Base-by-base conservation (phyloP, 2,329 filamentous ascomycete species). In the Mycosphaerella sp. region DNA sequence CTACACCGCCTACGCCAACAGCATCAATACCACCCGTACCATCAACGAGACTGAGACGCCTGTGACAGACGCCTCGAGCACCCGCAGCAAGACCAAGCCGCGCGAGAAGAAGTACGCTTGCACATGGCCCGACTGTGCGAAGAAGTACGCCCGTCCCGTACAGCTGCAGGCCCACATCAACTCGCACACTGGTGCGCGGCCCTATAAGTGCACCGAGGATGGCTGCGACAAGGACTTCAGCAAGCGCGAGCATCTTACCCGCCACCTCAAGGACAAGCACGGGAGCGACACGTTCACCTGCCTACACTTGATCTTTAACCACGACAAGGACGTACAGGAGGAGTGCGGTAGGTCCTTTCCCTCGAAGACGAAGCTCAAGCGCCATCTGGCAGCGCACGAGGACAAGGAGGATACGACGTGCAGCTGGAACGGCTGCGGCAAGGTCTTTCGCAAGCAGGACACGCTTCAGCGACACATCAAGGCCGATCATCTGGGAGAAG, bases 111-210 rank as follows among this genome's bases (percentile, higher is more conserved):
- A 81, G 4, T 84, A 89, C 57, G 73, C 75, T 49, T 96, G 91
- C 70, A 82, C 85, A 0, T 84, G 81, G 66, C 79, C 84, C 9
- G 80, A 77, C 57, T 97, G 91, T 66, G 71, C 74, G 52, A 94
- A 94, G 71, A 82, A 84, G 6, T 97, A 93, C 75, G 95, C 95
- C 68, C 84, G 91, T 2, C 89, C 89, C 0, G 86, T 86, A 30
- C 82, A 88, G 25, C 77, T 96, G 3, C 77, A 85, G 53, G 83
- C 87, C 52, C 91, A 97, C 64, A 71, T 91, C 18, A 80, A 89
- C 57, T 89, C 86, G 1, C 91, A 97, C 68, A 91, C 82, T 47
- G 89, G 91, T 60, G 87, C 91, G 60, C 82, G 90, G 1, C 83
- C 89, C 0, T 94, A 86, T 68, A 75, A 77, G 35, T 97, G 91